Conservation (phyloP, 2,329 filamentous ascomycete genomes). For the Aureobasidium vineae region DNA sequence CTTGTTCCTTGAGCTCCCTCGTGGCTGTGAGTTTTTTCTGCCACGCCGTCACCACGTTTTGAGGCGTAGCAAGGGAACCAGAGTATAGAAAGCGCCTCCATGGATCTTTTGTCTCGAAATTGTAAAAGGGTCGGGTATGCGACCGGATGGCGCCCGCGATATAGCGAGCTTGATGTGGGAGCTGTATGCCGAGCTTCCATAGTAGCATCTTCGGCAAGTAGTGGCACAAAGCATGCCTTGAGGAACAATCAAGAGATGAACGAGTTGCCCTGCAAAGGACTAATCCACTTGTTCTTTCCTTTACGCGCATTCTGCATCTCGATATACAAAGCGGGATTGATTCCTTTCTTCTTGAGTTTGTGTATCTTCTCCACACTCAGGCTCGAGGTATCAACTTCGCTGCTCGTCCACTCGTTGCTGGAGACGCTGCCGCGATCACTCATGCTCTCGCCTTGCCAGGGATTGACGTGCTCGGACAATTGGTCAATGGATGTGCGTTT, state of each 20-base stretch:
- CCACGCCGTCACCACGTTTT: not conserved
- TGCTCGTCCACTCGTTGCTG: conserved; percentile 41
- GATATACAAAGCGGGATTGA: conserved; percentile 48
- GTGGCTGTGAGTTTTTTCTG: not conserved
- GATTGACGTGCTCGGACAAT: conserved; percentile 36
- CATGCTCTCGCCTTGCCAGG: conserved; percentile 25
- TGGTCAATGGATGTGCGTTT: conserved; percentile 40
- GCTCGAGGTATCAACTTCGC: conserved; percentile 41
- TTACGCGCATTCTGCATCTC: conserved; percentile 50
- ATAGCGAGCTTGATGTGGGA: not conserved
- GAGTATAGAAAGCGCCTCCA: not conserved
- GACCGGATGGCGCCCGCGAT: not conserved
- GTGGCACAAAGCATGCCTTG: not conserved
- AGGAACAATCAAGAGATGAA: conserved; percentile 79
- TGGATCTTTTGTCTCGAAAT: not conserved
- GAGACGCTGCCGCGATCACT: conserved; percentile 29
- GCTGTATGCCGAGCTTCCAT: not conserved
- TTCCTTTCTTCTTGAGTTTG: conserved; percentile 49
- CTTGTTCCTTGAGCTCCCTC: not conserved
- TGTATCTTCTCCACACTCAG: conserved; percentile 45
- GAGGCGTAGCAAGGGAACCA: not conserved
- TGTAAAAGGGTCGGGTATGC: not conserved
- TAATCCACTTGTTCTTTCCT: conserved; percentile 33
- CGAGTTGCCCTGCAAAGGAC: conserved; percentile 62
- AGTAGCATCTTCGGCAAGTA: too few species aligned